Evolutionary conservation across 1,284 basidiomycete genomes (phyloP), one percentile per base, ranked within the genome.

Genomic region (Flammula alnicola): DNA sequence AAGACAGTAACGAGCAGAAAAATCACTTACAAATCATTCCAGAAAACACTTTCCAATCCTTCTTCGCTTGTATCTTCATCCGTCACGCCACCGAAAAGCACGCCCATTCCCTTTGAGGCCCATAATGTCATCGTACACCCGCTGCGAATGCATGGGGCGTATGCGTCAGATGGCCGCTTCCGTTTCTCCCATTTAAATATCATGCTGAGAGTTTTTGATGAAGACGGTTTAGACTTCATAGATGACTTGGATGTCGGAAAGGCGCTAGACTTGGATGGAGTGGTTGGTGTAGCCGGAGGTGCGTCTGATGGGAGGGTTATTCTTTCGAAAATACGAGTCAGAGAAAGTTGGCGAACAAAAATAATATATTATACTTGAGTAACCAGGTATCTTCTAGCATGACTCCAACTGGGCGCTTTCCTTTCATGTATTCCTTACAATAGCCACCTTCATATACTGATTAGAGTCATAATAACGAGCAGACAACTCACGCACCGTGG

Each of bases 371-470:
- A n/a, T 53, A 89, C 84, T 84, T 81, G n/a, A 97, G 76, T 47
- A 95, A 76, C 93, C 95, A 97, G 0, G 91, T 91, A 62, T 98
- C 95, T 27, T 95, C 93, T 3, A 96, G 76, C 67, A 93, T 93
- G 8, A 95, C 77, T 1, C 95, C 95, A 30, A 94, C 77, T 0
- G 91, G 86, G 3, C 91, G 79, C 63, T 94, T 93, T 0, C 93
- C 93, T 63, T 95, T 95, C 32, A 77, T 72, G 60, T 96, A 97
- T 65, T 93, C 90, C 65, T 97, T 97, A 64, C 90, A 92, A 66
- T 97, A 98, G 0, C 95, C 95, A 8, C 88, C 86, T 89, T 14
- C 1, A 23, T 20, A 42, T 7, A 14, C n/a, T n/a, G n/a, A n/a
- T n/a, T n/a, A 9, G 5, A 16, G 23, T 23, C 14, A 20, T 14